Percentiles rank a stretch among this genome's conserved stretches.
Conservation (phyloP, 2,329 filamentous ascomycete genomes). For the Colletotrichum sp. region DNA sequence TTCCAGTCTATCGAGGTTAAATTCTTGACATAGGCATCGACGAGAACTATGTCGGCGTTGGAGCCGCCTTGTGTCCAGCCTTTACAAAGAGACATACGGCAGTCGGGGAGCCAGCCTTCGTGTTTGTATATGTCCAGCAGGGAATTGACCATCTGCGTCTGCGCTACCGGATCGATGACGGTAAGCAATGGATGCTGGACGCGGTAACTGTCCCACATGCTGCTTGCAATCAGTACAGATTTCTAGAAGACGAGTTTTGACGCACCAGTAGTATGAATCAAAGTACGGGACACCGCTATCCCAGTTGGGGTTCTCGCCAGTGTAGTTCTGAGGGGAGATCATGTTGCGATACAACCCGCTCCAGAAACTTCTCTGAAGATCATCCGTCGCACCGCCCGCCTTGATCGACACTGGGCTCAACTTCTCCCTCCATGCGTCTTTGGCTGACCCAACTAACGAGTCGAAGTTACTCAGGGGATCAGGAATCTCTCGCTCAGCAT, state of each 20-base stretch:
- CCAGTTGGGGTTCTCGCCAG: constrained; percentile 69
- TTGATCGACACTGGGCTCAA: constrained; percentile 58
- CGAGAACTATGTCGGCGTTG: constrained; percentile 68
- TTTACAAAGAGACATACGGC: constrained; percentile 70
- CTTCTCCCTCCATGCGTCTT: constrained; percentile 63
- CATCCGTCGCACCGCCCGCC: constrained; percentile 50
- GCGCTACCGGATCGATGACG: constrained; percentile 63
- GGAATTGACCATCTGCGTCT: constrained; percentile 66
- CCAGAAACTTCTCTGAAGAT: constrained; percentile 64
- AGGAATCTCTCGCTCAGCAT: constrained; percentile 65
- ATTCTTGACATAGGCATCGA: constrained; percentile 68
- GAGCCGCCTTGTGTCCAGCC: constrained; percentile 73
- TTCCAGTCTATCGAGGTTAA: constrained; percentile 64
- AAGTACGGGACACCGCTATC: constrained; percentile 66
- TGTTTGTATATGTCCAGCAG: constrained; percentile 69
- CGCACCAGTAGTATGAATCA: constrained; percentile 53
- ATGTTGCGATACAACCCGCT: constrained; percentile 65
- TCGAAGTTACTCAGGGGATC: constrained; percentile 49
- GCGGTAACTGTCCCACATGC: constrained; percentile 69
- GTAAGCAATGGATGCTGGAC: constrained; percentile 69
- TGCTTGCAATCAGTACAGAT: not conserved
- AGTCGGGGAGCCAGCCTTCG: constrained; percentile 72
- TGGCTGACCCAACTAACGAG: constrained; percentile 48
- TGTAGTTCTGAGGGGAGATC: constrained; percentile 71
- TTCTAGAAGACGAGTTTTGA: not conserved